These are phyloP conservation scores for Tolypocladium cylindrosporum DNA, from an alignment of 2,329 filamentous ascomycete genomes.

Conservation along the genomic window DNA sequence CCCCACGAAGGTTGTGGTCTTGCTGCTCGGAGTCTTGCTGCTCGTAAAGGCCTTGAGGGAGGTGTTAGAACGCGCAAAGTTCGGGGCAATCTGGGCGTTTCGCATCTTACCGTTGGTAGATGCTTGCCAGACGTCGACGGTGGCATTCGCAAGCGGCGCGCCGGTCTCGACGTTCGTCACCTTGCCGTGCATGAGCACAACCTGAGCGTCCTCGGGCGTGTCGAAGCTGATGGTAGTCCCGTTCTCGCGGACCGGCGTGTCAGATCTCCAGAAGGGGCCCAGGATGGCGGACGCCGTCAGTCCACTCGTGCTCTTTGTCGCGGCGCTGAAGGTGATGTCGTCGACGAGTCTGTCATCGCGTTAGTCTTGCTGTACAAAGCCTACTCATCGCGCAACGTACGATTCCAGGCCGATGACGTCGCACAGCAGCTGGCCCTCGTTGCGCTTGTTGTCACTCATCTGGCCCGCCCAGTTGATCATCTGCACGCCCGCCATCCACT, in stretches of 20 bases:
- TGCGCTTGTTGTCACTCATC: constrained; percentile 57
- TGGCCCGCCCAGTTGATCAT: constrained; percentile 53
- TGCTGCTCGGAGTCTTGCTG: constrained; percentile 63
- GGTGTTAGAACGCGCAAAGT: not conserved
- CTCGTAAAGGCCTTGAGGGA: constrained; percentile 42
- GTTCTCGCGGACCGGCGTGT: constrained; percentile 60
- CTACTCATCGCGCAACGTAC: constrained; percentile 15
- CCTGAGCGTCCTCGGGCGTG: constrained; percentile 36
- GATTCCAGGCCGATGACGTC: constrained; percentile 69
- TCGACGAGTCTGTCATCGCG: constrained; percentile 53
- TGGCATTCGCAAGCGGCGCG: constrained; percentile 52
- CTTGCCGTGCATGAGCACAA: constrained; percentile 55
- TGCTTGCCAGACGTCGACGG: constrained; percentile 72
- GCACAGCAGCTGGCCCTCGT: constrained; percentile 64
- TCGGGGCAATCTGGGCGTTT: not conserved
- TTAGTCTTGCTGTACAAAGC: not conserved
- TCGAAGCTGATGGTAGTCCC: constrained; percentile 55
- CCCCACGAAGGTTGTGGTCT: constrained; percentile 65
- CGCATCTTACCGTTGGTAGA: constrained; percentile 51
- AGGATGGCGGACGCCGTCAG: constrained; percentile 71
- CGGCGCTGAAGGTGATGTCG: constrained; percentile 62
- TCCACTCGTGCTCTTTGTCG: constrained; percentile 29
- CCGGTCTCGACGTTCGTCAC: constrained; percentile 48
- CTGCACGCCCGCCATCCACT: constrained; percentile 64
- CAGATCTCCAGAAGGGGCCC: constrained; percentile 72